A percentile compares a stretch with the other conserved stretches of the same genome.
These are phyloP conservation scores for Neurospora sp. DNA, from an alignment of 2,329 filamentous ascomycete species.

Conservation along the genomic window DNA sequence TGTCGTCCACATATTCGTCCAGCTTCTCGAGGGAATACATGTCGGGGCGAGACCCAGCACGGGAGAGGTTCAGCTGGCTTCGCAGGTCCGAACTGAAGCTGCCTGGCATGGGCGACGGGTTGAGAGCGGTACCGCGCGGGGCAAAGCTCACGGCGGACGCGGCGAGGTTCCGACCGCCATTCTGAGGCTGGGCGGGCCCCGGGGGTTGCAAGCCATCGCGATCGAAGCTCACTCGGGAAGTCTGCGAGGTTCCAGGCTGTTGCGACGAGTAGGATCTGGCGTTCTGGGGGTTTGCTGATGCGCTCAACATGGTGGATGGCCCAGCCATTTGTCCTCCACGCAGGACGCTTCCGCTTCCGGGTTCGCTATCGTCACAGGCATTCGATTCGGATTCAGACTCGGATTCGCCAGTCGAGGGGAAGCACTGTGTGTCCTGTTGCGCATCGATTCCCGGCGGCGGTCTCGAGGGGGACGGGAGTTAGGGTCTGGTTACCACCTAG, in stretches of 20 bases:
- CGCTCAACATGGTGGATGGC: constrained; percentile 38
- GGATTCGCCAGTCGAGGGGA: constrained; percentile 10
- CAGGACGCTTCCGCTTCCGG: constrained; percentile 16
- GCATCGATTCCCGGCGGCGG: background rate
- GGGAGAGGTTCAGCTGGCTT: constrained; percentile 57
- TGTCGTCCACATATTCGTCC: constrained; percentile 41
- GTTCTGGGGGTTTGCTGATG: constrained; percentile 45
- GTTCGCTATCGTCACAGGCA: constrained; percentile 13
- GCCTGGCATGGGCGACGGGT: constrained; percentile 61
- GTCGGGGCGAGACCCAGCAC: constrained; percentile 50
- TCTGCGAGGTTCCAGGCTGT: constrained; percentile 28
- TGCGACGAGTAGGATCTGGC: constrained; percentile 32
- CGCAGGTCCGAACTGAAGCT: constrained; percentile 87
- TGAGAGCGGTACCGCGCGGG: constrained; percentile 59
- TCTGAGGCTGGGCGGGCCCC: constrained; percentile 25
- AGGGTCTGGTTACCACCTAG: background rate
- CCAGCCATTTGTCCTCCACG: constrained; percentile 27
- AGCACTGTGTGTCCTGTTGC: background rate
- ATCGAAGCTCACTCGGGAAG: constrained; percentile 42
- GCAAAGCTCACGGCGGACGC: constrained; percentile 52
- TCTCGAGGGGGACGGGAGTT: background rate
- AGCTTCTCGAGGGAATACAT: constrained; percentile 43
- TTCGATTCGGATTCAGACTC: constrained; percentile 16
- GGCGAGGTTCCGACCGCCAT: constrained; percentile 39
- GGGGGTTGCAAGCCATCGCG: constrained; percentile 40